A percentile compares a stretch with the other conserved stretches of the same genome.
Conservation (phyloP, 2,329 filamentous ascomycete species). For the Alternaria sp. region DNA sequence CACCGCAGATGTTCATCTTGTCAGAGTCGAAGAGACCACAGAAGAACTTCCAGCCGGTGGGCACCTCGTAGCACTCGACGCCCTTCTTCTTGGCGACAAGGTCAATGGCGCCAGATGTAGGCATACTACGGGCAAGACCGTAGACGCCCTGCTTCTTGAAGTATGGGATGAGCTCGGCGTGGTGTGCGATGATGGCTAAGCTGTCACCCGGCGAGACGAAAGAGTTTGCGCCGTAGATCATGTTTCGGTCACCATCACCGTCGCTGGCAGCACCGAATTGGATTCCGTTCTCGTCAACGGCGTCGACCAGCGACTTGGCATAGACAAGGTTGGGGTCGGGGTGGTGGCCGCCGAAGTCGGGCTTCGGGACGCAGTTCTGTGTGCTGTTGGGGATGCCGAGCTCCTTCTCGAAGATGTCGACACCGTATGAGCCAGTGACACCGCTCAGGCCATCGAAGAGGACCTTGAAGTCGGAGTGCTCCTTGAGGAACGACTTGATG, state of each 20-base stretch:
- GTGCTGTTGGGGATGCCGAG: conserved; percentile 81
- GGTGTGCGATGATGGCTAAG: conserved; percentile 96
- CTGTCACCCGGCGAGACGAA: conserved; percentile 98
- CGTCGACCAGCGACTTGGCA: conserved; percentile 90
- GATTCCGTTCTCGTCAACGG: conserved; percentile 87
- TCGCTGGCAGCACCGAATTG: conserved; percentile 97
- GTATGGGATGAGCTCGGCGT: conserved; percentile 95
- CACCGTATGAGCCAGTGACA: conserved; percentile 94
- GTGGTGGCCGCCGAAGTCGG: conserved; percentile 96
- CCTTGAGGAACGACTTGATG: conserved; percentile 90
- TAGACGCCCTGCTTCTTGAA: conserved; percentile 98
- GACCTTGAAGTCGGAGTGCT: conserved; percentile 91
- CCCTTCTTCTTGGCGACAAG: conserved; percentile 94
- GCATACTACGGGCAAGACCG: conserved; percentile 95
- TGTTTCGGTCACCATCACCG: conserved; percentile 98
- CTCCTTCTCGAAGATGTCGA: conserved; percentile 93
- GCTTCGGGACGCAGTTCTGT: conserved; percentile 90
- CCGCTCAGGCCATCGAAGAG: conserved; percentile 94
- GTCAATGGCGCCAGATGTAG: conserved; percentile 93
- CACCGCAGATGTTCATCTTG: conserved; percentile 99
- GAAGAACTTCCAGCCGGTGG: conserved; percentile 98
- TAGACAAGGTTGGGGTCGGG: conserved; percentile 98
- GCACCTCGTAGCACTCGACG: conserved; percentile 91
- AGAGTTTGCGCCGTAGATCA: conserved; percentile 97
- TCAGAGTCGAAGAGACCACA: conserved; percentile 96